A percentile compares a stretch with the other conserved stretches of the same genome.
phyloP scores from a whole-genome alignment of 2,329 filamentous ascomycete species.

The Metarhizium anisopliae region DNA sequence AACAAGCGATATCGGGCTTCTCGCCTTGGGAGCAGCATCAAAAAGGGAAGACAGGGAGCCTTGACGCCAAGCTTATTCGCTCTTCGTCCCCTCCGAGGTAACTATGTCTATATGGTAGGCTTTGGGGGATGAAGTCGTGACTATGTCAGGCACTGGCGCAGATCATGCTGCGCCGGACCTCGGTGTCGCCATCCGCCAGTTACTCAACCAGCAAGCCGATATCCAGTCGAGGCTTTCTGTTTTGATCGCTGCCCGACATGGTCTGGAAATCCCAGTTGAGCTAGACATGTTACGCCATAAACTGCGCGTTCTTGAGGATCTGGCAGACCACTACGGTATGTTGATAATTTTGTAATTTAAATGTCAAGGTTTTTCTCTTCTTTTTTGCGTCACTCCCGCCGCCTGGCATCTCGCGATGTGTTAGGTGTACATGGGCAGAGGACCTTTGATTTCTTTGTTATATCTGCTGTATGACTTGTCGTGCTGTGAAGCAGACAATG shows the following conservation, averaged over 20 bases:
- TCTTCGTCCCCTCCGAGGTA: neutral
- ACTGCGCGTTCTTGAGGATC: constrained; percentile 37
- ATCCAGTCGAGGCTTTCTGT: constrained; percentile 41
- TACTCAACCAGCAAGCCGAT: constrained; percentile 44
- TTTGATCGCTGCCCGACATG: constrained; percentile 38
- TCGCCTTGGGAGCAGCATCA: neutral
- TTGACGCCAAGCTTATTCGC: neutral
- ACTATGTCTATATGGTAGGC: constrained; percentile 4
- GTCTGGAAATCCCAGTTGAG: constrained; percentile 38
- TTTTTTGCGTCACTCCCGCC: neutral
- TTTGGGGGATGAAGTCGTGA: constrained; percentile 5
- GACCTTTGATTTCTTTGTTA: neutral
- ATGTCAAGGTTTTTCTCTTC: constrained; percentile 2
- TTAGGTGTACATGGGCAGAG: neutral
- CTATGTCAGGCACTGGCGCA: constrained; percentile 6
- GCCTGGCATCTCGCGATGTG: neutral
- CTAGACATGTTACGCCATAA: constrained; percentile 49
- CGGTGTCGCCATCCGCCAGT: constrained; percentile 23
- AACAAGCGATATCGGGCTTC: neutral
- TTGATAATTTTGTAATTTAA: constrained; percentile 1
- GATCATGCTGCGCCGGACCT: constrained; percentile 12
- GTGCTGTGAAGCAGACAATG: neutral
- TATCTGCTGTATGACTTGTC: neutral
- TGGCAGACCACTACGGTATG: constrained; percentile 41
- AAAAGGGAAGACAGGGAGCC: neutral